Evolutionary conservation across 768 basidiomycete genomes (phyloP), one percentile per base, ranked within the genome.

Genomic region (Lactarius trivialis): DNA sequence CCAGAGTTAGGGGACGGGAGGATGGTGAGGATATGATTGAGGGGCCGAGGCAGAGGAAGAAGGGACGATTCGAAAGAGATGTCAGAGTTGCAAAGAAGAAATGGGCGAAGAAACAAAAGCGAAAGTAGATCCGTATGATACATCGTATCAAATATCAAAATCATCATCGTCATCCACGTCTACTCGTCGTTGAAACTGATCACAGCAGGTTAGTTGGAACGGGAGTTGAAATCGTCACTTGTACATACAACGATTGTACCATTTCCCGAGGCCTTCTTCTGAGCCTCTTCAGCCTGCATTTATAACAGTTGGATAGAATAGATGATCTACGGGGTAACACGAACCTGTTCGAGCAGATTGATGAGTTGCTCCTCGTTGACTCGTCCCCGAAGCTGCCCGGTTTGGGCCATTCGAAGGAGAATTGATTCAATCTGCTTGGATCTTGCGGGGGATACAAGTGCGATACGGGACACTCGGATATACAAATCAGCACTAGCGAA

Each of bases 331-430:
- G 37, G 37, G 14, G 26, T 12, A 9, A 56, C 66, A 67, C 74
- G n/a, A 64, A 88, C 93, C 82, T 96, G 91, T 67, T 95, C 89
- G 61, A 96, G 79, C 37, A 96, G 76, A 53, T 85, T 86, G 66
- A 97, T 91, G 58, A 97, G 79, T 71, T 93, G 91, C 52, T 80
- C 76, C 71, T 97, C 93, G 32, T 79, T 83, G 43, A 96, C 86
- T 32, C 85, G 78, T 1, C 86, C 87, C 49, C 87, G 80, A 41
- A 96, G 72, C 71, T 93, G 91, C 7, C 93, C 91, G 1, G 82
- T 78, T 74, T 92, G 90, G 8, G 85, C 91, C 89, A 93, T 92
- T 43, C 89, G 81, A 43, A 89, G 67, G 34, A 96, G 77, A 60
- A 93, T 84, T 3, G 75, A 76, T 73, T 94, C 90, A 67, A 96